phyloP scores from a whole-genome alignment of 2,329 filamentous ascomycete genomes.

The Didymella arachidicola region DNA sequence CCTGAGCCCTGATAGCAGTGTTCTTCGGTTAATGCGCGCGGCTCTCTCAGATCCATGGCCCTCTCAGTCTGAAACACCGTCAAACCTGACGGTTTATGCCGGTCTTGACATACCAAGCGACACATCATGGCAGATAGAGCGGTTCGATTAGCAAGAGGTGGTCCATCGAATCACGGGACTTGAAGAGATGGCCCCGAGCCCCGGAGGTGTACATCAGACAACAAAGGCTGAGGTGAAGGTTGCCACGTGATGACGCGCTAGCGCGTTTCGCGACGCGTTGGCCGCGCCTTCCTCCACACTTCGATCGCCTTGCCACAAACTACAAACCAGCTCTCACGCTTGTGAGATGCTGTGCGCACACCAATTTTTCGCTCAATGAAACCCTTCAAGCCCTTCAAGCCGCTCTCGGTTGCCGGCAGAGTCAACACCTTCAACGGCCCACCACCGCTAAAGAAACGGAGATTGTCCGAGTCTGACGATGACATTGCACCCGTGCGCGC shows the following conservation, averaged over 20 bases:
- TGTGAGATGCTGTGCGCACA: conserved; percentile 3
- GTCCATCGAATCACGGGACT: neutral
- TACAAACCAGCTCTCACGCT: neutral
- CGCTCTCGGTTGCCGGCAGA: conserved; percentile 44
- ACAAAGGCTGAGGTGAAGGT: neutral
- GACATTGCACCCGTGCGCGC: conserved; percentile 23
- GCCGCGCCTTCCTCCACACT: neutral
- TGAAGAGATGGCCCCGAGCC: neutral
- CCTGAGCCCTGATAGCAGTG: neutral
- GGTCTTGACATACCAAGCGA: neutral
- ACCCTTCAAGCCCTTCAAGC: conserved; percentile 45
- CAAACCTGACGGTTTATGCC: conserved; percentile 18
- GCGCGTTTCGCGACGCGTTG: conserved; percentile 6
- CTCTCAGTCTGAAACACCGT: conserved; percentile 18
- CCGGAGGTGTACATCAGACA: neutral
- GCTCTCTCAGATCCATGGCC: conserved; percentile 2
- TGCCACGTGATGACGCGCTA: conserved; percentile 9
- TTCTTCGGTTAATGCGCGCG: neutral
- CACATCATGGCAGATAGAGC: conserved; percentile 1
- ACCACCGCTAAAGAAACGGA: conserved; percentile 54
- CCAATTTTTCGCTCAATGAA: conserved; percentile 3
- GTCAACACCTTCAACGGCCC: conserved; percentile 29
- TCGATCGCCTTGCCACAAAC: conserved; percentile 3
- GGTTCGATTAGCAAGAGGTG: neutral
- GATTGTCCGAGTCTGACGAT: conserved; percentile 47